A percentile compares a stretch with the other conserved stretches of the same genome.
Conservation (phyloP, 2,329 filamentous ascomycete species). For the Parasarocladium wereldwijsianum region DNA sequence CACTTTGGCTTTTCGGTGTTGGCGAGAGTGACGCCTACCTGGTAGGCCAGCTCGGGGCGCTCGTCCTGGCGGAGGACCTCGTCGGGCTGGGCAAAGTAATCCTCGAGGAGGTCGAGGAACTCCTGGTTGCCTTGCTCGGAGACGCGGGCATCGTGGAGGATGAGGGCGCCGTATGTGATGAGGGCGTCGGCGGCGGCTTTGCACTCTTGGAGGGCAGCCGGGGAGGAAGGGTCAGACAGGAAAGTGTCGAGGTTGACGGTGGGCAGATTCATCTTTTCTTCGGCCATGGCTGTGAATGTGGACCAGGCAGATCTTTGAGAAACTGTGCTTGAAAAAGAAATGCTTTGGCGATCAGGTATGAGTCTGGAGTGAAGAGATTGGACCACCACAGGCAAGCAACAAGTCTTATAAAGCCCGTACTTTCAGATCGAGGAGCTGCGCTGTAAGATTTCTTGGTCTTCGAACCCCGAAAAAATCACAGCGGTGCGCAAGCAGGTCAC, state of each 20-base stretch:
- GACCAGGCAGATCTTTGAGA: too few species aligned
- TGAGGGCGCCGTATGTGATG: slow-evolving; percentile 41
- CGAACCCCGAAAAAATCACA: too few species aligned
- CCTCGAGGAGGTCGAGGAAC: slow-evolving; percentile 48
- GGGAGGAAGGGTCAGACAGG: slow-evolving; percentile 26
- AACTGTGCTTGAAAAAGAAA: too few species aligned
- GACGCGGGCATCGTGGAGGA: slow-evolving; percentile 45
- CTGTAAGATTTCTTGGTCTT: too few species aligned
- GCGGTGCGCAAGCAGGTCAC: too few species aligned
- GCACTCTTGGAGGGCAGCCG: slow-evolving; percentile 35
- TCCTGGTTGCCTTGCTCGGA: slow-evolving; percentile 36
- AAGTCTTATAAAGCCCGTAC: too few species aligned
- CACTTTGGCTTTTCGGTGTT: slow-evolving; percentile 51
- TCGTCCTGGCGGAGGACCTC: slow-evolving; percentile 32
- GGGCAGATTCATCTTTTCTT: slow-evolving; percentile 50
- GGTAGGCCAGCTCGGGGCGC: slow-evolving; percentile 42
- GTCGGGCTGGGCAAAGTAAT: slow-evolving; percentile 46
- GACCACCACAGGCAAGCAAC: too few species aligned
- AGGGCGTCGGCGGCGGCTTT: slow-evolving; percentile 37
- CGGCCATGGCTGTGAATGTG: too few species aligned
- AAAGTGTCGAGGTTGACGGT: slow-evolving; percentile 45
- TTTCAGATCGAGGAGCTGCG: too few species aligned
- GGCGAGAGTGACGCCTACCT: slow-evolving; percentile 47
- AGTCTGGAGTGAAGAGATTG: too few species aligned
- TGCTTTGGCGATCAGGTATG: too few species aligned